Base-by-base conservation (phyloP, 2,329 filamentous ascomycete genomes). In the Cercospora nicotianae region DNA sequence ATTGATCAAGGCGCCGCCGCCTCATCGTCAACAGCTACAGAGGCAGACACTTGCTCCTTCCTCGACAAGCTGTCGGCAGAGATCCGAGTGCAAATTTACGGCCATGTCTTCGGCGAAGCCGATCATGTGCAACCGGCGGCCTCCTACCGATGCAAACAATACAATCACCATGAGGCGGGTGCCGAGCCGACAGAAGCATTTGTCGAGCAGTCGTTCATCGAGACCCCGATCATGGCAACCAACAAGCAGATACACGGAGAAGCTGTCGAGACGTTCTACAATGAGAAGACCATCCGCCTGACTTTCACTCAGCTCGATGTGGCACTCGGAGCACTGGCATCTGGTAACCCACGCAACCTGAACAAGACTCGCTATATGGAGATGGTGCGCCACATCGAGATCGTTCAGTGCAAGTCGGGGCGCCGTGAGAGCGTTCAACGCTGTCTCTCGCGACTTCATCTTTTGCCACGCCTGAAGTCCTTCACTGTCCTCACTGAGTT, bases 221-320 rank as follows among this genome's bases (percentile, higher is more conserved):
- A 58, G 20, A 64, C 57, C 0, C 31, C 59, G 2, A 69, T 72
- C 39, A 58, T 72, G 16, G 62, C 61, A 0, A 60, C 60, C 12
- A 71, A 61, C 51, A 67, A 67, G 62, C 5, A 61, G 18, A 65
- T 67, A 18, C 64, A 65, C 53, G 20, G 26, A 9, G 67, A 72
- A 51, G 65, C 65, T 9, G 42, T 64, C 10, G 58, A 68, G 3
- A 48, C 69, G 4, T 65, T 72, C 58, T 70, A 66, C 55, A 57
- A 66, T 26, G 23, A 42, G 23, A 69, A 65, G 58, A 64, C n/a
- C 18, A 31, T 67, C 30, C 59, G 64, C 7, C 12, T 42, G 1
- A 70, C 55, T 8, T 64, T 69, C 23, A 30, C 16, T 16, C 51
- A 63, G 10, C 48, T 60, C 45, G 13, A 13, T 0, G 10, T 6